Evolutionary conservation across 441 rosid genomes (phyloP).

Genomic region (Gossypium davidsonii): DNA sequence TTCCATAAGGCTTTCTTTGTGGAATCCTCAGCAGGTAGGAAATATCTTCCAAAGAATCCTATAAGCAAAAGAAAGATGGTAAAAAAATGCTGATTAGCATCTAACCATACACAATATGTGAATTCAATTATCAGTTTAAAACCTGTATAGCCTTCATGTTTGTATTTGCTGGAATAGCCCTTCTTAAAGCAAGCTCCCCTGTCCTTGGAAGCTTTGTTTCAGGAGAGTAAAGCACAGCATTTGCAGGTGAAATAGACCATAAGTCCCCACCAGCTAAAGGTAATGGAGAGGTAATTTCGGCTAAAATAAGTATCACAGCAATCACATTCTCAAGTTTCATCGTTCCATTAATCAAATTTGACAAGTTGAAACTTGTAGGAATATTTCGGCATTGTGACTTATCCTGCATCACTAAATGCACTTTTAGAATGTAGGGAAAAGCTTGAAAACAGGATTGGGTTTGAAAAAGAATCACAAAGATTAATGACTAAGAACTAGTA

Average conservation of each 20-base stretch:
- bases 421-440: constrained; percentile 21
- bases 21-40: constrained; percentile 90
- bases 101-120: background rate
- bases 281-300: constrained; percentile 65
- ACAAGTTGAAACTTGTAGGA: constrained; percentile 23
- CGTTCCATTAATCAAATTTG: background rate
- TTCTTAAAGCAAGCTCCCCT: constrained; percentile 83
- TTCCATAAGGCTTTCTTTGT: constrained; percentile 93
- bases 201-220: constrained; percentile 93
- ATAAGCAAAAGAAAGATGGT: constrained; percentile 19
- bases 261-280: constrained; percentile 48
- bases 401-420: constrained; percentile 58
- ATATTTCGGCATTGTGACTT: constrained; percentile 19
- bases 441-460: background rate
- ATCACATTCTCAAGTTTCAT: constrained; percentile 43
- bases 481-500: background rate
- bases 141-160: constrained; percentile 89
- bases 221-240: constrained; percentile 77
- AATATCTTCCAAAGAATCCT: constrained; percentile 85
- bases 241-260: constrained; percentile 53
- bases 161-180: constrained; percentile 84
- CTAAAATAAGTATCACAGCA: constrained; percentile 44
- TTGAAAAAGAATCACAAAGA: background rate
- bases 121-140: constrained; percentile 4
- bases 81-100: constrained; percentile 10